These are phyloP conservation scores for Bremia lactucae DNA, from an alignment of 352 stramenopile genomes.

Conservation along the genomic window DNA sequence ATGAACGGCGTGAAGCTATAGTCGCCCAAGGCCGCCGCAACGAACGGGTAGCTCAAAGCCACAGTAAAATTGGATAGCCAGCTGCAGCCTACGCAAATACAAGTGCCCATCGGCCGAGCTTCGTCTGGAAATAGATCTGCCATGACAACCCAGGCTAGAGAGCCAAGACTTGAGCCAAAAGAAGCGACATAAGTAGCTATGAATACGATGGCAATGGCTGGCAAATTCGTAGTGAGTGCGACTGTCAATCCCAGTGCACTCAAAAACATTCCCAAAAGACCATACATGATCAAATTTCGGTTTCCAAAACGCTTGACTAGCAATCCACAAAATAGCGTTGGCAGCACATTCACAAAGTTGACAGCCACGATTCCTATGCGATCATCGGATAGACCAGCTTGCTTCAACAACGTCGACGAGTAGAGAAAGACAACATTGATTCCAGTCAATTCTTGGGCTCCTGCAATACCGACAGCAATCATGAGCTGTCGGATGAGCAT, in stretches of 20 bases:
- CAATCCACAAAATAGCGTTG: constrained; percentile 18
- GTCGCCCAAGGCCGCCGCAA: constrained; percentile 28
- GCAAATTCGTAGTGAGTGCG: constrained; percentile 15
- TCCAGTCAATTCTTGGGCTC: constrained; percentile 32
- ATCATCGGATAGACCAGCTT: constrained; percentile 24
- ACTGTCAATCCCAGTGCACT: constrained; percentile 38
- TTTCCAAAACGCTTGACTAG: constrained; percentile 19
- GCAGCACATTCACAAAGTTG: constrained; percentile 25
- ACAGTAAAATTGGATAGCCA: constrained; percentile 41
- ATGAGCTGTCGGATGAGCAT: constrained; percentile 20
- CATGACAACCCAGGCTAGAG: constrained; percentile 37
- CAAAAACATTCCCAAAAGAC: constrained; percentile 25
- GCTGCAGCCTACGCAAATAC: constrained; percentile 33
- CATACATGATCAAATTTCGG: constrained; percentile 20
- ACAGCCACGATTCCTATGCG: constrained; percentile 24
- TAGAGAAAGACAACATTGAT: constrained; percentile 46
- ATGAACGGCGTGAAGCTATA: constrained; percentile 48
- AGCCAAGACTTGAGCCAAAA: constrained; percentile 36
- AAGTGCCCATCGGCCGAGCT: constrained; percentile 28
- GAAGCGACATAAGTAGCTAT: constrained; percentile 31
- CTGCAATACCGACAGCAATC: constrained; percentile 21
- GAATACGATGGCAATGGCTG: constrained; percentile 35
- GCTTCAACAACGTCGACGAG: constrained; percentile 30
- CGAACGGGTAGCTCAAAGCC: constrained; percentile 42
- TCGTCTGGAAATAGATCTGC: constrained; percentile 45